A percentile compares a stretch with the other conserved stretches of the same genome.
Evolutionary conservation across 495 filamentous ascomycete genomes (phyloP).

Genomic region (Tuber borchii): DNA sequence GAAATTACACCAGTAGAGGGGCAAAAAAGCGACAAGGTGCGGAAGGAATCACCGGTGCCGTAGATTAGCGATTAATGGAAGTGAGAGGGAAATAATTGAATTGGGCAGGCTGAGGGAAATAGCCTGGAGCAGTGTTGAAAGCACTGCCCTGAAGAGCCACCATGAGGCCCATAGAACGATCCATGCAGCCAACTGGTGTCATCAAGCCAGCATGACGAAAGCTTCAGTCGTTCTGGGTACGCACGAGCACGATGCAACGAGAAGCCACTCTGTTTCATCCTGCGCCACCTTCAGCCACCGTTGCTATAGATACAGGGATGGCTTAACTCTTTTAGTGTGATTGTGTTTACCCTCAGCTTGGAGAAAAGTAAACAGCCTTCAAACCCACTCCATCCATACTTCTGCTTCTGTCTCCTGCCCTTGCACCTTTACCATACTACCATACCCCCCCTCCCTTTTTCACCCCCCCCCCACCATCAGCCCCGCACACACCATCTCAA

Average conservation of each 20-base stretch:
- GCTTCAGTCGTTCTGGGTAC: background rate
- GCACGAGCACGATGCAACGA: background rate
- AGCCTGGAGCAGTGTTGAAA: background rate
- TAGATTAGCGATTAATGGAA: background rate
- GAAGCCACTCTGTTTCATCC: background rate
- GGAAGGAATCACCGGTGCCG: background rate
- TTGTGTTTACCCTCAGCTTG: background rate
- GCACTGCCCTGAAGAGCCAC: background rate
- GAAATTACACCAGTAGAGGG: background rate
- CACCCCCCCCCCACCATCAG: background rate
- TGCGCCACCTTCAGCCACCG: background rate
- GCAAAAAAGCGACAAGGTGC: background rate
- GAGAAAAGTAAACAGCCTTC: background rate
- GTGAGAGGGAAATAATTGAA: conserved; percentile 1
- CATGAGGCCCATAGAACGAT: background rate
- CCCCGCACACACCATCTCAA: background rate
- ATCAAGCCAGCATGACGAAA: background rate
- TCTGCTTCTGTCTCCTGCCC: background rate
- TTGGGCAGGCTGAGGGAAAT: background rate
- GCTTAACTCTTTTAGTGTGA: background rate
- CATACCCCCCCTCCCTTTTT: too few relatives aligned
- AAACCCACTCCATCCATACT: background rate
- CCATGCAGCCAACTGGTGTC: background rate
- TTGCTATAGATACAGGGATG: background rate
- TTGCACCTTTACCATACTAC: too few relatives aligned